Base-by-base conservation (phyloP, 345 rosid genomes). In the Jatropha curcas region DNA sequence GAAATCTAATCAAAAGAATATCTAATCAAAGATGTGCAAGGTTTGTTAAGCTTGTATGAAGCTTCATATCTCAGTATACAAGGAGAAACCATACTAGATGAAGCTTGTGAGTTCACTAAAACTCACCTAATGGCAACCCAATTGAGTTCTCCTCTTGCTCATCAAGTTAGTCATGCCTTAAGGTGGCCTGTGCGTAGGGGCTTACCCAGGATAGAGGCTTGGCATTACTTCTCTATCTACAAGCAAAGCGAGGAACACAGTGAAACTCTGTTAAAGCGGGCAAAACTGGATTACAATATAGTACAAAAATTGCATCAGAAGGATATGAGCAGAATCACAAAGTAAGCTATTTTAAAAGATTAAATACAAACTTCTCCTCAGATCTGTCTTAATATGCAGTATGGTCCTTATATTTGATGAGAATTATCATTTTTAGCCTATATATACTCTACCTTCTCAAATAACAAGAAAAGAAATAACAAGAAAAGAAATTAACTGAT, bases 161-260 rank as follows among this genome's bases (percentile, higher is more conserved):
- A 35, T n/a, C 50, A 63, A 39, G 24, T 64, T 16, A 64, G 9
- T 2, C 30, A 39, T 39, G 51, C 68, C 17, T 64, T 64, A 45
- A 41, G 6, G 31, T 46, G 39, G 28, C 20, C 68, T 3, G 10
- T 37, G 8, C 51, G 17, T 2, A 39, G 9, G 17, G 51, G 72
- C 11, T 17, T 75, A 4, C 74, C 73, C 9, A 71, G 78, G 46
- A 13, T 58, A 20, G 80, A 67, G 66, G 62, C 77, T 0, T 22
- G 70, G 66, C 50, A 63, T 17, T 80, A 58, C 73, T 71, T 75
- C 24, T 0, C 68, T 34, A 1, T 80, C 27, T 83, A 77, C 48
- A n/a, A 61, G 19, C 20, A 12, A 76, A 74, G 73, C 2, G 64
- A 39, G 30, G 51, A 60, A 24, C 67, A 61, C 13, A 50, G 57